Conservation (phyloP, 257 asterid genomes). For the Jacaranda copaia region DNA sequence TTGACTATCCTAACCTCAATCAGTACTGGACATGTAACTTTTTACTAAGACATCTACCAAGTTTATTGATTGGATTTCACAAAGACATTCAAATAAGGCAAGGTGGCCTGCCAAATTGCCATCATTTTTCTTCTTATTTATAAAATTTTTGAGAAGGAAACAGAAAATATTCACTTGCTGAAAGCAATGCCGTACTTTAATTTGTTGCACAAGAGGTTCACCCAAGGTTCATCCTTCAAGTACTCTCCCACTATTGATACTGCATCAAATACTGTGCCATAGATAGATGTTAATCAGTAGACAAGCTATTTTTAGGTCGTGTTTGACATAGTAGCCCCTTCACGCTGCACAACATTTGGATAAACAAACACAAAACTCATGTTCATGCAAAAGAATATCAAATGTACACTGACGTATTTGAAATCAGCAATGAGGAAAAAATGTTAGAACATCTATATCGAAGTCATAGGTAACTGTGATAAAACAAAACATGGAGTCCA, state of each 20-base stretch:
- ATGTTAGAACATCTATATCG: background rate
- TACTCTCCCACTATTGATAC: constrained; percentile 85
- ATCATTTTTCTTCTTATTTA: constrained; percentile 14
- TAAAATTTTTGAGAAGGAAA: constrained; percentile 12
- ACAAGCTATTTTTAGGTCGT: constrained; percentile 9
- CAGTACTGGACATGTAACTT: background rate
- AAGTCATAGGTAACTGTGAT: background rate
- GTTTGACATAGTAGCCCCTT: background rate
- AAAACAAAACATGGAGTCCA: background rate
- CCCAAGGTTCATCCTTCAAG: constrained; percentile 90
- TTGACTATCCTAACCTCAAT: constrained; percentile 7
- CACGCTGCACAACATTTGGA: constrained; percentile 21
- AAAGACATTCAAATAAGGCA: background rate
- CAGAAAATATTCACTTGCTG: constrained; percentile 1
- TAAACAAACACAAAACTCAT: constrained; percentile 2
- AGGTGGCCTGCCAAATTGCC: background rate
- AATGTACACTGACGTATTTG: background rate
- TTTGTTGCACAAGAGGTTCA: constrained; percentile 73
- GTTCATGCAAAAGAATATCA: background rate
- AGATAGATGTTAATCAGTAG: constrained; percentile 41
- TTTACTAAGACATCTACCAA: constrained; percentile 3
- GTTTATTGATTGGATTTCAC: constrained; percentile 15
- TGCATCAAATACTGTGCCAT: constrained; percentile 67
- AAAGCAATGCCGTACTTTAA: constrained; percentile 58
- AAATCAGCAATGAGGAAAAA: constrained; percentile 11